Evolutionary conservation across 345 rosid species (phyloP).

Genomic region (Streptanthus diversifolius): DNA sequence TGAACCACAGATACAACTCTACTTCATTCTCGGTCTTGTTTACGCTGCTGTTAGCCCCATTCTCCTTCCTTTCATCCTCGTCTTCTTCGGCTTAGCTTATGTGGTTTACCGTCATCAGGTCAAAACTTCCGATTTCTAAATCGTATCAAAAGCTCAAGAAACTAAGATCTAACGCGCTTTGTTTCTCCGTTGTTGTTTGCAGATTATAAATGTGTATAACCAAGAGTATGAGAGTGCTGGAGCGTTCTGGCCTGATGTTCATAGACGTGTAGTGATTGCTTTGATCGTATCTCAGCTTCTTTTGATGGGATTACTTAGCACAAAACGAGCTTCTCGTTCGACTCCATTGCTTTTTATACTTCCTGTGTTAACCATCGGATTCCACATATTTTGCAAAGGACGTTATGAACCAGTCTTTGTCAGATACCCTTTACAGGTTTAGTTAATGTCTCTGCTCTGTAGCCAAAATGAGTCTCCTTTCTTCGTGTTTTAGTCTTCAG

Average conservation of each 20-base stretch:
- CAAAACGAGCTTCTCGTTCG: conserved; percentile 80
- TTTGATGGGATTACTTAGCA: conserved; percentile 78
- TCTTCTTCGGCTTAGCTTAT: conserved; percentile 79
- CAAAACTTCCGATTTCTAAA: no score
- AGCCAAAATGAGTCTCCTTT: not conserved
- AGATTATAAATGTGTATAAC: conserved; percentile 90
- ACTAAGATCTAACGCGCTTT: not conserved
- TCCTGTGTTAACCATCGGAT: conserved; percentile 72
- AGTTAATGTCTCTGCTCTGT: not conserved
- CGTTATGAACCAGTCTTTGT: conserved; percentile 79
- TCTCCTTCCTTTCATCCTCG: conserved; percentile 77
- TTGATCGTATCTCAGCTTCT: conserved; percentile 72
- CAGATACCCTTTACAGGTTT: conserved; percentile 77
- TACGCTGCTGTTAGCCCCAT: conserved; percentile 87
- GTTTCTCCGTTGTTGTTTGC: conserved; percentile 2
- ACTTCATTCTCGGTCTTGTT: conserved; percentile 91
- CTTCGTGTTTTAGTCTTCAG: not conserved
- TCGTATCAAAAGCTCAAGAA: not conserved
- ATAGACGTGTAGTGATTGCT: conserved; percentile 67
- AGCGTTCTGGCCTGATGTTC: conserved; percentile 96
- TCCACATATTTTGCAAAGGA: conserved; percentile 79
- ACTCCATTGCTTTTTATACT: conserved; percentile 85
- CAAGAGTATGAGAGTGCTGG: conserved; percentile 94
- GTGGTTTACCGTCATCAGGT: conserved; percentile 96
- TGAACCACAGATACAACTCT: conserved; percentile 93